phyloP scores from a whole-genome alignment of 2,329 filamentous ascomycete genomes.

The Colletotrichum karsti region DNA sequence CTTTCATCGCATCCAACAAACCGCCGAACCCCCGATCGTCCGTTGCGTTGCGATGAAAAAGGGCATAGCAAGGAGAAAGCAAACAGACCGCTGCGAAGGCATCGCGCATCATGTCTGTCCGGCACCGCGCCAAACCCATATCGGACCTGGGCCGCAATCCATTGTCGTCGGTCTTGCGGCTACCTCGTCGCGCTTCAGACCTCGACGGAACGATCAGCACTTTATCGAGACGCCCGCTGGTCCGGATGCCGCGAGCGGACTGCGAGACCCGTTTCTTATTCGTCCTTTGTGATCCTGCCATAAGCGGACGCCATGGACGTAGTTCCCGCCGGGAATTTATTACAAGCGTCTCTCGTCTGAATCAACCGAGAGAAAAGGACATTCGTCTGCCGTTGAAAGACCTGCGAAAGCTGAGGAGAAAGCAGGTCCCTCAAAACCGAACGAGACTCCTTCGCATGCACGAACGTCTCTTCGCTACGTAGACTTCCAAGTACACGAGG shows the following conservation, averaged over 20 bases:
- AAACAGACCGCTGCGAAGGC: neutral
- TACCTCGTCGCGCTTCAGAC: slow-evolving; percentile 4
- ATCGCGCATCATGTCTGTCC: slow-evolving; percentile 1
- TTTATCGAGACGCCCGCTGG: slow-evolving; percentile 8
- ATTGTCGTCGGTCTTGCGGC: slow-evolving; percentile 13
- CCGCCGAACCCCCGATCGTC: neutral
- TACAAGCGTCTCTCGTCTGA: neutral
- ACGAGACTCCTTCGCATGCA: neutral
- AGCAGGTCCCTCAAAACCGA: neutral
- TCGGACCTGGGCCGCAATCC: neutral
- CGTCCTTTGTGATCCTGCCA: neutral
- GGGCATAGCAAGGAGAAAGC: neutral
- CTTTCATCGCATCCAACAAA: neutral
- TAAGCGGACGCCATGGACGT: neutral
- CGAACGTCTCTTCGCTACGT: neutral
- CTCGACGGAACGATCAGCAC: slow-evolving; percentile 12
- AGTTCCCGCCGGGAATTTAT: neutral
- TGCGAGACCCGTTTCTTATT: neutral
- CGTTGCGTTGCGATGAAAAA: neutral
- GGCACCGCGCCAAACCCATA: neutral
- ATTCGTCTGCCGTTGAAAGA: too few relatives aligned
- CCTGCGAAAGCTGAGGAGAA: neutral
- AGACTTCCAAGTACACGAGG: neutral
- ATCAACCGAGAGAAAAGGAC: neutral
- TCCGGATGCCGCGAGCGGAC: neutral